phyloP scores from a whole-genome alignment of 1,139 yeast genomes.

The Sugiyamaella sp. region DNA sequence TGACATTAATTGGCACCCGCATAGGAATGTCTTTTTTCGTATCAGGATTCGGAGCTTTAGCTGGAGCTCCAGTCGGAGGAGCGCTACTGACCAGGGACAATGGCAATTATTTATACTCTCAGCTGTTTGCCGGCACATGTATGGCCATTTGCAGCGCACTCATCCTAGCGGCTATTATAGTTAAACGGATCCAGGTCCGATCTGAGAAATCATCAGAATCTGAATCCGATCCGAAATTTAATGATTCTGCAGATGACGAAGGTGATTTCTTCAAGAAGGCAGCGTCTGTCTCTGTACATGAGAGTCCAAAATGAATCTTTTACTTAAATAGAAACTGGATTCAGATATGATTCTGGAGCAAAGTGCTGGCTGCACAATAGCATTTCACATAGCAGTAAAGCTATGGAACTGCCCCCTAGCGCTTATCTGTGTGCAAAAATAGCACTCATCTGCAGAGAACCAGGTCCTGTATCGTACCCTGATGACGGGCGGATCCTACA shows the following conservation, averaged over 20 bases:
- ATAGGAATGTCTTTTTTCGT: conserved; percentile 64
- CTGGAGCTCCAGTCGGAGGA: conserved; percentile 58
- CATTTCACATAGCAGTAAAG: no score
- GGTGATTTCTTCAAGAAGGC: conserved; percentile 1
- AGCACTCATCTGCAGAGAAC: no score
- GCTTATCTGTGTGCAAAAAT: no score
- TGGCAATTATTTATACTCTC: conserved; percentile 30
- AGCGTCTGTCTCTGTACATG: not conserved
- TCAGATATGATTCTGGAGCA: no score
- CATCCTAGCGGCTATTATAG: conserved; percentile 61
- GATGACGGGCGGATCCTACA: no score
- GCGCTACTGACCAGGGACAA: conserved; percentile 41
- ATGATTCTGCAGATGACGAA: not conserved
- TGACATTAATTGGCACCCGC: conserved; percentile 46
- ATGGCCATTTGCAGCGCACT: conserved; percentile 42
- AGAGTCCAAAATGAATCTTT: not conserved
- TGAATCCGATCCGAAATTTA: not conserved
- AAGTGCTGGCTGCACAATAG: no score
- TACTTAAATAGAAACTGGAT: no score
- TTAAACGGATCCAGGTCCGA: not conserved
- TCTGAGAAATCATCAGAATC: not conserved
- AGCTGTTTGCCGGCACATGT: conserved; percentile 30
- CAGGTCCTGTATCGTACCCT: no score
- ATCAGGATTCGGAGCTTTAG: conserved; percentile 55
- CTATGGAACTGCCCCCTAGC: no score